Evolutionary conservation across 768 basidiomycete species (phyloP), one percentile per base, ranked within the genome.

Genomic region (Russula emetica): DNA sequence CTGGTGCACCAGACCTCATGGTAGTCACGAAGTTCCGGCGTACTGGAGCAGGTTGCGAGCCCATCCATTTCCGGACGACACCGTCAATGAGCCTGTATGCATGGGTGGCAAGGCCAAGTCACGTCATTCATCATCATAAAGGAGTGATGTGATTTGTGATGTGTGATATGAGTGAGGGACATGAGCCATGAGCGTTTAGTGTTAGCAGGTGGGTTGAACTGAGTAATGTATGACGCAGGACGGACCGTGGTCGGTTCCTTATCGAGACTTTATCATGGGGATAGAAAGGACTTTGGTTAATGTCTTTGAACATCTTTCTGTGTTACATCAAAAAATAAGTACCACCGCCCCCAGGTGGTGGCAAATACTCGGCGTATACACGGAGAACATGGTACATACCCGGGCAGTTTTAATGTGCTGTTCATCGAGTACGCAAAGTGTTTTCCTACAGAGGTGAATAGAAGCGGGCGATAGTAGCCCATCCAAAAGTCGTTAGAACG

Each of bases 341-440:
- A 2, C 20, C 22, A 14, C 56, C 14, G 1, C 7, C 18, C 49
- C 13, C 10, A 5, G 5, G 11, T 6, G 7, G 2, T 34, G 52
- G 52, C 20, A 3, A 16, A 55, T 55, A 24, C 36, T 30, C 16
- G 60, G 50, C 32, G 24, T 20, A 49, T 47, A 30, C 42, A 36
- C 42, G 60, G 16, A 18, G 6, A 40, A 18, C 14, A 40, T 13
- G 38, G 20, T 20, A 38, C 86, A 58, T 67, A 89, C 92, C 89
- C 90, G 34, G 90, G 89, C 2, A 92, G 78, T 71, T 90, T 92
- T 55, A 89, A 74, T 5, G 91, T 93, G 68, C 88, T 90, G 66
- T 92, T 93, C 88, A 95, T 94, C n/a, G 86, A 88, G 76, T 87
- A 94, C 13, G 90, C 91, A 75, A 94, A 94, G 71, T 94, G 92